Evolutionary conservation across 257 asterid species (phyloP), one percentile per base, ranked within the genome.

Genomic region (Solanum corneliomulleri): DNA sequence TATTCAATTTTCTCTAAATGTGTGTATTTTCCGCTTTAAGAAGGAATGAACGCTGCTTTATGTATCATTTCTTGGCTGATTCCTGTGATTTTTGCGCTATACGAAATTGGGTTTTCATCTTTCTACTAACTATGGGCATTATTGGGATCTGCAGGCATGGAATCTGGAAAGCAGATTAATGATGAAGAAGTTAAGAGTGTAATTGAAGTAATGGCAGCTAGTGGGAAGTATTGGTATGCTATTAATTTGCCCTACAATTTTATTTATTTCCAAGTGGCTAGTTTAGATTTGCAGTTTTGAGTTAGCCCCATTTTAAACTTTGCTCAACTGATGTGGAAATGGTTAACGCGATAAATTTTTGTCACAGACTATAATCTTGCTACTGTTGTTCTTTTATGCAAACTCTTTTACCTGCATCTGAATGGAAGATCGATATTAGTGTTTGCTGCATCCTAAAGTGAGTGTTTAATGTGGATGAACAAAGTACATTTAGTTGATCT

Each of bases 151-250:
- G 18, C 85, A 88, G 88, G 49, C 78, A 21, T 86, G 87, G 95
- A 88, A 60, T 44, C 92, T 66, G 87, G 84, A 83, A 88, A 87
- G 16, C 85, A 78, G 75, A 90, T 92, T 85, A 87, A 94, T 13
- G 90, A 82, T 41, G 94, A 94, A 86, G 94, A 95, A 89, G 88
- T 93, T 56, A 91, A 91, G 88, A 70, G 86, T 76, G 81, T 92
- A 42, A 64, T 96, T 88, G 96, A 93, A 90, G 83, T 84, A 81
- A 96, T 95, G 89, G 98, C 98, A 39, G 90, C 94, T 86, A 95
- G 95, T 1, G 99, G 98, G 85, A 94, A 92, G 90, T 96, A 89
- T 89, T 94, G 99, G 99, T 96, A 95, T 82, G 90, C 68, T 71
- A 64, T 88, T 23, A 23, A 33, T 44, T 52, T 52, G 10, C 21